A percentile compares a stretch with the other conserved stretches of the same genome.
Conservation (phyloP, 2,329 filamentous ascomycete species). For the Lecanoromycetidae sp. region DNA sequence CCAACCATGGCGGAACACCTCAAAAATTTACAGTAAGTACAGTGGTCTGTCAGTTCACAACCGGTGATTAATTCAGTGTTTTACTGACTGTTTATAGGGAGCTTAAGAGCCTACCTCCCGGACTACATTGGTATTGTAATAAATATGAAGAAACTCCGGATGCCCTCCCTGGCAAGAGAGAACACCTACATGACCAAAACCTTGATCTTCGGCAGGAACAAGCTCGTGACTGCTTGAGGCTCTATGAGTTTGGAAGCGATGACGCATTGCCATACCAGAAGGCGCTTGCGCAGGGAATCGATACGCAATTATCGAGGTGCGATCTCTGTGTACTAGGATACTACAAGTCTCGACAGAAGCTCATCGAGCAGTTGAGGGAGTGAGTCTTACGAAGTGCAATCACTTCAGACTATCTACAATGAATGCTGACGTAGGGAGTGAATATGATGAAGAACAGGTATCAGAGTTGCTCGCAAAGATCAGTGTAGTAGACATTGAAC, state of each 20-base stretch:
- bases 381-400: constrained; percentile 27
- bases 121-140: constrained; percentile 18
- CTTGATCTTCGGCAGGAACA: constrained; percentile 46
- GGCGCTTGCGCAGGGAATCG: constrained; percentile 47
- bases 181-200: constrained; percentile 26
- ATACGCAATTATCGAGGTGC: constrained; percentile 50
- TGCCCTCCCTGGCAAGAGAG: background rate
- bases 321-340: constrained; percentile 62
- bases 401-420: background rate
- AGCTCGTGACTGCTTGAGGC: constrained; percentile 55
- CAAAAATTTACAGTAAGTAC: constrained; percentile 16
- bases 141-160: background rate
- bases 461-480: constrained; percentile 44
- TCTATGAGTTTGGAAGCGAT: constrained; percentile 54
- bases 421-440: constrained; percentile 7
- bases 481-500: constrained; percentile 47
- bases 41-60: no score
- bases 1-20: constrained; percentile 14
- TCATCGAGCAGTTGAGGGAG: constrained; percentile 52
- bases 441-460: constrained; percentile 38
- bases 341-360: constrained; percentile 54
- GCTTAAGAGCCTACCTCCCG: constrained; percentile 12
- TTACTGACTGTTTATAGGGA: constrained; percentile 8
- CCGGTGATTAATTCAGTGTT: no score
- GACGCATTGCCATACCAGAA: constrained; percentile 48